These are phyloP conservation scores for Aspergillus tamarii DNA, from an alignment of 2,329 filamentous ascomycete species.

Conservation along the genomic window DNA sequence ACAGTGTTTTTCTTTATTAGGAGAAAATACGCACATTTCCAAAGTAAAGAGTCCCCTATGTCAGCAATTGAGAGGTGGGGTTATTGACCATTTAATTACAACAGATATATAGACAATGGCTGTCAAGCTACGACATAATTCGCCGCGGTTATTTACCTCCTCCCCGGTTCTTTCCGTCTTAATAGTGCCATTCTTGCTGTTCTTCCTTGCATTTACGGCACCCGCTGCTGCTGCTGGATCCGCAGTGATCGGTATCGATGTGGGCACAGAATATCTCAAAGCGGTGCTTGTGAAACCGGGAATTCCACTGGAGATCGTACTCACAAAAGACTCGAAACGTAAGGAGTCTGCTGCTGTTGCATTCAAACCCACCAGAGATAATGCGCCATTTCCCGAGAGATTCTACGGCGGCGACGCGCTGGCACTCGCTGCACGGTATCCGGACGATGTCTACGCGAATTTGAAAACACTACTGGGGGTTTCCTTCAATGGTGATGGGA, in stretches of 20 bases:
- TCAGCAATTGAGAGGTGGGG: neutral
- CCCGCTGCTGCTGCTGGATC: slow-evolving; percentile 65
- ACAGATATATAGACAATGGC: slow-evolving; percentile 36
- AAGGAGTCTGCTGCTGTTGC: slow-evolving; percentile 91
- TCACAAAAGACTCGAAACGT: slow-evolving; percentile 95
- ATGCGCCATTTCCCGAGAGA: slow-evolving; percentile 78
- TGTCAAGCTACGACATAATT: slow-evolving; percentile 28
- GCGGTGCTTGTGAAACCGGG: slow-evolving; percentile 94
- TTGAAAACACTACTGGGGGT: slow-evolving; percentile 89
- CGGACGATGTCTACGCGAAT: slow-evolving; percentile 92
- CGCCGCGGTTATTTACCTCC: slow-evolving; percentile 21
- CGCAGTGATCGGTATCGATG: slow-evolving; percentile 87
- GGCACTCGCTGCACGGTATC: slow-evolving; percentile 83
- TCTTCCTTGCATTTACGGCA: slow-evolving; percentile 58
- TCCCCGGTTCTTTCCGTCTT: slow-evolving; percentile 47
- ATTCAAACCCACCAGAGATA: slow-evolving; percentile 81
- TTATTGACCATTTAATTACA: neutral
- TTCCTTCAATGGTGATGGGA: slow-evolving; percentile 42
- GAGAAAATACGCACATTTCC: neutral
- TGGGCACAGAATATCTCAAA: slow-evolving; percentile 97
- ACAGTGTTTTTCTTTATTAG: neutral
- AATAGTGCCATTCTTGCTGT: slow-evolving; percentile 55
- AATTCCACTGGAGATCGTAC: slow-evolving; percentile 94
- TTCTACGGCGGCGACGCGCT: slow-evolving; percentile 91
- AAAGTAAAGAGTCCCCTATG: neutral